Evolutionary conservation across 2,329 filamentous ascomycete species (phyloP), one percentile per base, ranked within the genome.

Genomic region (Neonectria punicea): DNA sequence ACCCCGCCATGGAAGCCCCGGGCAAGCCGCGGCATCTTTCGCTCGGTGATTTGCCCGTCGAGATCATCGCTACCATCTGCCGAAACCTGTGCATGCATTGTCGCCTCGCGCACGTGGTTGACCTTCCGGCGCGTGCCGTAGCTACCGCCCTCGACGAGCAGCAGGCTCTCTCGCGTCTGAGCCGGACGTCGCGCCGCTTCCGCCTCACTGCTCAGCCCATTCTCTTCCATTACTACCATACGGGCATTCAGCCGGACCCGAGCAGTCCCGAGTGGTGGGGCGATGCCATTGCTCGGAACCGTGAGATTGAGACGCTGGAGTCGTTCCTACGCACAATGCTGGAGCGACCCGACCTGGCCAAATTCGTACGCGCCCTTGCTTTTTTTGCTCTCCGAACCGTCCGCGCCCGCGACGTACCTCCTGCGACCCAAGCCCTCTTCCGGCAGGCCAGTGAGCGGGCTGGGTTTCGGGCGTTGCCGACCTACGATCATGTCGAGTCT

Each of bases 61-160:
- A 74, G 70, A 74, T 74, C 51, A 61, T 74, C 28, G 65, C 73
- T 25, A 50, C 70, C n/a, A 73, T 74, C 34, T 74, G 73, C 22
- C 68, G 68, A 22, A 70, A 74, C 46, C 61, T 74, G 13, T 74
- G 73, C 61, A 66, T 69, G 28, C 73, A 74, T 53, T 74, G 73
- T 25, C 73, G 70, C 9, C 64, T 68, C 32, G 53, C 70, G 50
- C 73, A 70, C 57, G 71, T 70, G 39, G 73, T 74, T 58, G 73
- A 74, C 67, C 67, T 74, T 36, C 67, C 71, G 22, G 55, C 70
- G 18, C 55, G 67, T 50, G 67, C 67, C 50, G 73, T 74, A n/a
- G 58, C 69, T 32, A 60, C 53, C 6, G 70, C 68, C 34, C 66
- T 71, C 8, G 66, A 73, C 28, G 68, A 68, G 14, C 73, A 74